Base-by-base conservation (phyloP, 1,284 basidiomycete genomes). In the Sphaerobolus stellatus region DNA sequence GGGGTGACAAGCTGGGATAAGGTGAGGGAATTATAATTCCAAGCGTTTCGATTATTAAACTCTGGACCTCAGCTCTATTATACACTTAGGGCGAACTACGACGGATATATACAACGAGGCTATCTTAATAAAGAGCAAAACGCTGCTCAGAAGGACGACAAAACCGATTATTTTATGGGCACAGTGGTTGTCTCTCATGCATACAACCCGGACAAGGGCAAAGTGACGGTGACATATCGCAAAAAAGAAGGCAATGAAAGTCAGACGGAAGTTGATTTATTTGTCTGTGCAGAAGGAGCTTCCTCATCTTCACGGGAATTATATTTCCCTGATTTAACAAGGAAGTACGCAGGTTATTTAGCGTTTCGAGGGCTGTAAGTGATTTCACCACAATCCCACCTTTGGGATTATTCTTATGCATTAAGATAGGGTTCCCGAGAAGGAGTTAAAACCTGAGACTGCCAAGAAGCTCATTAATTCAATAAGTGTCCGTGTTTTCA, bases 61-160 rank as follows among this genome's bases (percentile, higher is more conserved):
- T n/a, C n/a, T n/a, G n/a, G n/a, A n/a, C n/a, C n/a, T 28, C n/a
- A 54, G 53, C 27, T 54, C 22, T 54, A 54, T 48, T 54, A 54
- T 40, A 49, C 29, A 24, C 47, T 54, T 11, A 45, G 53, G 2
- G 53, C 53, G 24, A 54, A 54, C 44, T 49, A 46, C 20, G 53
- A 54, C 22, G 47, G 53, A 43, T 49, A 28, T 27, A 48, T 49
- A 40, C 34, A 54, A 40, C 33, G 8, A 49, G 8, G 36, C 33
- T 49, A 29, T 28, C n/a, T 48, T 27, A 48, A 28, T 14, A 18
- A 48, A 13, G 30, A 4, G 24, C n/a, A 33, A 13, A 36, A 34
- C n/a, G 38, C 36, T 18, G 53, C 46, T 14, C 18, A 20, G 4
- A 22, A 49, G 20, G 47, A 44, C 30, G 22, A 48, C 24, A 28